Base-by-base conservation (phyloP, 2,329 filamentous ascomycete genomes). In the Verticillium alfalfae region DNA sequence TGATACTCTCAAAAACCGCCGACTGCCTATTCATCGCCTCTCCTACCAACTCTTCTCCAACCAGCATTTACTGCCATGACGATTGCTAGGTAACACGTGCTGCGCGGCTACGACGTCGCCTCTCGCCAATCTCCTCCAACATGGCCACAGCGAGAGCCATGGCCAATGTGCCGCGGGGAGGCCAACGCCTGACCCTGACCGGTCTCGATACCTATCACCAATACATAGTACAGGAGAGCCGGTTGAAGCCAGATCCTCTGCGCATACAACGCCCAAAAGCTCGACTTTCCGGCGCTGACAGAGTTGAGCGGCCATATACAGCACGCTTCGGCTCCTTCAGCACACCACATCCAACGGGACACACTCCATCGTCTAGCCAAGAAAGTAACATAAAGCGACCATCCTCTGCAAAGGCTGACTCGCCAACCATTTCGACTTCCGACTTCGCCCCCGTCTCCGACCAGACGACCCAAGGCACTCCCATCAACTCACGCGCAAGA, bases 191-290 rank as follows among this genome's bases (percentile, higher is more conserved):
- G 57, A 64, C 57, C 41, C 52, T 59, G 57, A 59, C 59, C 36
- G 65, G 63, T 12, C 60, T 64, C 60, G 65, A 65, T 34, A 60
- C 63, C 26, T 65, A 66, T 26, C 65, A 66, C 57, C 65, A 62
- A 41, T 66, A 61, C 56, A 64, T 66, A 18, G 59, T 60, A 26
- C 58, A 66, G 34, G 57, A 60, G n/a, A 65, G 13, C 22, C 62
- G 49, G 57, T 26, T 45, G n/a, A 36, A 54, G 39, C 61, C 54
- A 18, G 45, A 52, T 10, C 45, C 45, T 52, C 45, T 52, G 12
- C 45, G 16, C 45, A 52, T 18, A 12, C n/a, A 52, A 12, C 45
- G 45, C 22, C 45, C 45, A 22, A n/a, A 52, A 12, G 5, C 22
- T 3, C 45, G 45, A 31, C n/a, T 52, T 4, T 22, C 45, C 18